Evolutionary conservation across 208 protist genomes (phyloP).

Genomic region (Acanthamoeba sp.): DNA sequence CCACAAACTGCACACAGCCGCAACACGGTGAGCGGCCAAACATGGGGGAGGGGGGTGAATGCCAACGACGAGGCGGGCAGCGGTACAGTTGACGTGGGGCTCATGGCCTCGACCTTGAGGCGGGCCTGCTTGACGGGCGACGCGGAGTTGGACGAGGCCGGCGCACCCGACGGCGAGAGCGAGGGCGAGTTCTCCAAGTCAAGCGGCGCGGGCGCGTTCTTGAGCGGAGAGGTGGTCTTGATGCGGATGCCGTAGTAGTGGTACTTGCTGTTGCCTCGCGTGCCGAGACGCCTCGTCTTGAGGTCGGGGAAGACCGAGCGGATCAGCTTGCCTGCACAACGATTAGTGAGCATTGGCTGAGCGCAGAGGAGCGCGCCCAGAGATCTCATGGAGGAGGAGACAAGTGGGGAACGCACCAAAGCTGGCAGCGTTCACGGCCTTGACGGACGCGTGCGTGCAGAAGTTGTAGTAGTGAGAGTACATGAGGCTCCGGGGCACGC

Average conservation of each 20-base stretch:
- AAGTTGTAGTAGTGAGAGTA: conserved; percentile 54
- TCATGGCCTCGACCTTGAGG: conserved; percentile 3
- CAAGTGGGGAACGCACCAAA: neutral
- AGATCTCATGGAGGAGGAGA: neutral
- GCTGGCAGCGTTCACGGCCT: conserved; percentile 69
- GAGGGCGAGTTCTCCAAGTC: neutral
- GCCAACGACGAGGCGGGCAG: no score
- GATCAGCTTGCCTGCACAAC: conserved; percentile 57
- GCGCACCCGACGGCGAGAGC: neutral
- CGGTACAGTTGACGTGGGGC: neutral
- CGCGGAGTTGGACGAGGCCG: neutral
- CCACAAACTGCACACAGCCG: neutral
- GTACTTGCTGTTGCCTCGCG: conserved; percentile 72
- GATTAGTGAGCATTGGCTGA: neutral
- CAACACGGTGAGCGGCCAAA: neutral
- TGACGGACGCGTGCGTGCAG: neutral
- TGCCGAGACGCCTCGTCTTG: conserved; percentile 71
- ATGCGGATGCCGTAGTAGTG: conserved; percentile 73
- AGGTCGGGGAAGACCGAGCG: conserved; percentile 62
- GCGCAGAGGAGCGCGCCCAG: neutral
- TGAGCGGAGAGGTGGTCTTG: conserved; percentile 29
- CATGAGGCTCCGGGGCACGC: conserved; percentile 46
- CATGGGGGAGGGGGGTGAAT: no score
- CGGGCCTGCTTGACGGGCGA: neutral
- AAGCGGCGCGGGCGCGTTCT: neutral